Conservation (phyloP, 2,329 filamentous ascomycete species). For the Teratosphaeria zuluensis region DNA sequence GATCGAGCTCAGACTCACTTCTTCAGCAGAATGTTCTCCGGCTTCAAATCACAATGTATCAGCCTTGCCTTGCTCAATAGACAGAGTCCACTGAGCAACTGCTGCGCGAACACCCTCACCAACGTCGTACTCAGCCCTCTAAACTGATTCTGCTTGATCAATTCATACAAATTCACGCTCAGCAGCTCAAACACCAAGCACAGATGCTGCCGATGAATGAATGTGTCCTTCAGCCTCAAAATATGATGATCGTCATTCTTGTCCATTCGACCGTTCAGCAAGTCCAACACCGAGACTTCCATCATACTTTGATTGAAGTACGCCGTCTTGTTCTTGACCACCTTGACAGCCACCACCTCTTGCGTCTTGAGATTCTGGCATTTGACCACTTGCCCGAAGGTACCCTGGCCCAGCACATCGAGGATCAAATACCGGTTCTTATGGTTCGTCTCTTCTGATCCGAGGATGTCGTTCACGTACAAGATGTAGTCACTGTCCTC, state of each 20-base stretch:
- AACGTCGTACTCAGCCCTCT: constrained; percentile 91
- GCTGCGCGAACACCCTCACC: constrained; percentile 94
- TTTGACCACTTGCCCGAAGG: constrained; percentile 97
- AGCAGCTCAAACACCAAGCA: constrained; percentile 93
- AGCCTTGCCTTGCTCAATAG: constrained; percentile 90
- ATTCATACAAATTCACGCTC: constrained; percentile 94
- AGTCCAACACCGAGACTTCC: constrained; percentile 94
- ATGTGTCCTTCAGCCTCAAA: constrained; percentile 88
- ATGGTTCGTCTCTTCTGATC: constrained; percentile 94
- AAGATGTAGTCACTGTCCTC: constrained; percentile 99
- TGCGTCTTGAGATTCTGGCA: constrained; percentile 98
- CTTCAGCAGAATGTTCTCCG: constrained; percentile 94
- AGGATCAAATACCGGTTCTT: constrained; percentile 98
- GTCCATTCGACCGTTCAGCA: constrained; percentile 96
- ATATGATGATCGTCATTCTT: constrained; percentile 99
- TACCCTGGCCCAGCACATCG: constrained; percentile 92
- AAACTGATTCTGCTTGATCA: constrained; percentile 99
- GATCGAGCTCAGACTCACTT: constrained; percentile 47
- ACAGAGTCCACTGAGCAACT: constrained; percentile 83
- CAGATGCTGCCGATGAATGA: constrained; percentile 94
- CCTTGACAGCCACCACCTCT: constrained; percentile 96
- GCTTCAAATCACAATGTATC: constrained; percentile 97
- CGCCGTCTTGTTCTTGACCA: constrained; percentile 96
- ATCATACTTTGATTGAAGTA: constrained; percentile 99
- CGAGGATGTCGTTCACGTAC: constrained; percentile 96